These are phyloP conservation scores for Trichophyton verrucosum DNA, from an alignment of 2,329 filamentous ascomycete species.

Conservation along the genomic window DNA sequence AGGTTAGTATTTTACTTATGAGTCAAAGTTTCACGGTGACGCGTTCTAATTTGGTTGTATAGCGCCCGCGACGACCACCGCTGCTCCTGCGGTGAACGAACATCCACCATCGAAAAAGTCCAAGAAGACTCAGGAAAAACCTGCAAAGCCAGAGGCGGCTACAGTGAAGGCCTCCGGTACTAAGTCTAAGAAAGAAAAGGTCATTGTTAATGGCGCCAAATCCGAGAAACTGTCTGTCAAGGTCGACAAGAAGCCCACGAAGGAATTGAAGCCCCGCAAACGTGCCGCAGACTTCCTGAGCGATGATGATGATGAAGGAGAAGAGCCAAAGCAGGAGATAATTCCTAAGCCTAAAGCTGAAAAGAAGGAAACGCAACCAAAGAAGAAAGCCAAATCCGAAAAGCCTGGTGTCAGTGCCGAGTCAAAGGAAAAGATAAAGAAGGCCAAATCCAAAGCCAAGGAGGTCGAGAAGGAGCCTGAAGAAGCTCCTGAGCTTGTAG, in stretches of 20 bases:
- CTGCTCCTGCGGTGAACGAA: conserved; percentile 30
- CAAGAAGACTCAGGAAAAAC: conserved; percentile 37
- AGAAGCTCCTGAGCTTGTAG: conserved; percentile 23
- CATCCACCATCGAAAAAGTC: conserved; percentile 46
- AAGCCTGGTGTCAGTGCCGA: conserved; percentile 18
- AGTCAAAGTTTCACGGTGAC: conserved; percentile 4
- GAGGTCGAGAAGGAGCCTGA: conserved; percentile 18
- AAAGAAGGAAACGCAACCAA: conserved; percentile 28
- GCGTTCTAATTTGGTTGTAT: background rate
- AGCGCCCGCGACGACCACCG: conserved; percentile 19
- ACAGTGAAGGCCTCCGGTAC: conserved; percentile 21
- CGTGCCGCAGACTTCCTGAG: conserved; percentile 38
- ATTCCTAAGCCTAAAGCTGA: conserved; percentile 34
- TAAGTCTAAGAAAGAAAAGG: conserved; percentile 21
- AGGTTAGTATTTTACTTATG: conserved; percentile 25
- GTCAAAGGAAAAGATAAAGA: conserved; percentile 16
- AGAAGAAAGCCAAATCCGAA: conserved; percentile 29
- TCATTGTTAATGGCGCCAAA: conserved; percentile 14
- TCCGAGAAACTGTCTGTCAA: conserved; percentile 18
- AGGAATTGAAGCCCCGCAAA: conserved; percentile 34
- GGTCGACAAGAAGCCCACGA: conserved; percentile 23
- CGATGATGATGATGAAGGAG: conserved; percentile 24
- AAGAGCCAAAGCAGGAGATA: conserved; percentile 30
- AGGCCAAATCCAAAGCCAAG: conserved; percentile 9
- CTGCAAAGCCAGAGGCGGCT: conserved; percentile 19